Percentiles rank a stretch among this genome's conserved stretches.
These are phyloP conservation scores for Saturnispora gosingensis DNA, from an alignment of 805 yeast genomes.

Conservation along the genomic window DNA sequence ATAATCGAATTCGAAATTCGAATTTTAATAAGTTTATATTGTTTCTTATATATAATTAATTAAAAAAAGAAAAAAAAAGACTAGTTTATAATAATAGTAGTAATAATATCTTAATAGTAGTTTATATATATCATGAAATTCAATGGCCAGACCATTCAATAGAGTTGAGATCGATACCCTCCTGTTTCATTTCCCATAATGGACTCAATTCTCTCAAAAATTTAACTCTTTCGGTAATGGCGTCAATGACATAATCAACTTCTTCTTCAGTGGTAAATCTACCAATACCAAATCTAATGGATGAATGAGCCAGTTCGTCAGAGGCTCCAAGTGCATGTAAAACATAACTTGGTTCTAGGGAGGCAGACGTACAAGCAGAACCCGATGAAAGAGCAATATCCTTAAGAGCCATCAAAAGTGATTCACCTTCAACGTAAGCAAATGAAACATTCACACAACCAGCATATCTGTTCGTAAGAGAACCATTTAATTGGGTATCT, in stretches of 20 bases:
- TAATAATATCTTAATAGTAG: neutral
- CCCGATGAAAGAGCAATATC: slow-evolving; percentile 96
- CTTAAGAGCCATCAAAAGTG: slow-evolving; percentile 92
- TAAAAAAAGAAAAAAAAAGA: neutral
- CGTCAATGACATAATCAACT: slow-evolving; percentile 85
- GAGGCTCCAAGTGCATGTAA: slow-evolving; percentile 95
- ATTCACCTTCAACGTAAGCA: slow-evolving; percentile 97
- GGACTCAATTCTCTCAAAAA: slow-evolving; percentile 90
- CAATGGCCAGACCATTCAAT: slow-evolving; percentile 98
- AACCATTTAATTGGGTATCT: slow-evolving; percentile 87
- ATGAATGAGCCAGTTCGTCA: slow-evolving; percentile 97
- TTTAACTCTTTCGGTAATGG: slow-evolving; percentile 81
- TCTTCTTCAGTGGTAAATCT: slow-evolving; percentile 95
- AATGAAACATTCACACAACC: slow-evolving; percentile 97
- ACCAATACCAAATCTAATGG: slow-evolving; percentile 94
- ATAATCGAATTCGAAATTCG: neutral
- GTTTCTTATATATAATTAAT: neutral
- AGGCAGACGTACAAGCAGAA: slow-evolving; percentile 97
- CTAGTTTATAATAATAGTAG: neutral
- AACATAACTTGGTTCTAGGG: slow-evolving; percentile 95
- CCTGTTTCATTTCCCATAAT: slow-evolving; percentile 98
- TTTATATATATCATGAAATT: neutral
- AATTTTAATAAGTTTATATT: neutral
- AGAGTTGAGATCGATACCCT: slow-evolving; percentile 87
- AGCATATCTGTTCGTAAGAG: slow-evolving; percentile 60